Conservation (phyloP, 345 rosid species). For the Eucalyptus cloeziana region DNA sequence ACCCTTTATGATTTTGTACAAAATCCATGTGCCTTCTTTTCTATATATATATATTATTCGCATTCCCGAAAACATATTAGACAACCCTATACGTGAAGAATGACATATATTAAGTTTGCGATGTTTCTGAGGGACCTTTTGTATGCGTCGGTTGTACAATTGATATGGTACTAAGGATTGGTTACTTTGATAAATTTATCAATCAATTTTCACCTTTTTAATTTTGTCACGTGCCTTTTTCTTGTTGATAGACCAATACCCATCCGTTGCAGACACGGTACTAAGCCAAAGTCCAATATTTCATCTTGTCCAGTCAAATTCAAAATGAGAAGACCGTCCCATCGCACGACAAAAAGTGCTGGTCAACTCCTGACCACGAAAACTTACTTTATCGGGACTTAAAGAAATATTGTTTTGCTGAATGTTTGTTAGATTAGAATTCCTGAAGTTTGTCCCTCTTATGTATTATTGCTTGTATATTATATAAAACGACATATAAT, state of each 20-base stretch:
- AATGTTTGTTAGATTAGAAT: not conserved
- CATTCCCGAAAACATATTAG: not conserved
- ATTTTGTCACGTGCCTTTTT: not conserved
- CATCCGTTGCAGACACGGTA: not conserved
- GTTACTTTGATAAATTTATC: too few species aligned
- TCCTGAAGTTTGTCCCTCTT: not conserved
- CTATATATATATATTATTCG: too few species aligned
- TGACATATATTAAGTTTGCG: not conserved
- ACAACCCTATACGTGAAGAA: not conserved
- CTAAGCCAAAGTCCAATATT: not conserved
- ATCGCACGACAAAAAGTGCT: rapidly evolving
- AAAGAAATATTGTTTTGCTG: not conserved
- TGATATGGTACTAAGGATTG: too few species aligned
- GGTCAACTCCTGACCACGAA: not conserved
- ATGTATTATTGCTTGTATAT: not conserved
- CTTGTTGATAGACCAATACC: not conserved
- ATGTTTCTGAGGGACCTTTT: not conserved
- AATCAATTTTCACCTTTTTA: not conserved
- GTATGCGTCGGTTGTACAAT: not conserved
- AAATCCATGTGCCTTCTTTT: not conserved
- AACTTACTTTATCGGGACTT: not conserved
- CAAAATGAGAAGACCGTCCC: not conserved
- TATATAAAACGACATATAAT: too few species aligned
- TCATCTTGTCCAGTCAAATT: not conserved
- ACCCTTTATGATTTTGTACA: too few species aligned